A percentile compares a stretch with the other conserved stretches of the same genome.
phyloP scores from a whole-genome alignment of 192 early-diverging fungal species.

The Podila epigama region DNA sequence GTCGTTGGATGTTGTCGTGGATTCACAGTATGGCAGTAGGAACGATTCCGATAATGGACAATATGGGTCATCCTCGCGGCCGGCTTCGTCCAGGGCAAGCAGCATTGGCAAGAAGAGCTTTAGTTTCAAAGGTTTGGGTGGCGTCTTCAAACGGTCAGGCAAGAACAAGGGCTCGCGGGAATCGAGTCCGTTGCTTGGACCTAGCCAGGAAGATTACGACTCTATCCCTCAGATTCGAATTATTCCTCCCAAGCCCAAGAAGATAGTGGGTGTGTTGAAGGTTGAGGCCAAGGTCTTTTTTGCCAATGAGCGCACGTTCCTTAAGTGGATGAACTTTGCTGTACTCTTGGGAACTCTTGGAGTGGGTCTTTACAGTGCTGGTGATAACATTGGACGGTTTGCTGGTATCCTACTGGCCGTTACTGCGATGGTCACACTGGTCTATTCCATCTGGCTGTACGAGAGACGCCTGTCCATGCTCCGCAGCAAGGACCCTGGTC shows the following conservation, averaged over 20 bases:
- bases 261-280: constrained; percentile 61
- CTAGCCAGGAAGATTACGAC: constrained; percentile 7
- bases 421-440: constrained; percentile 72
- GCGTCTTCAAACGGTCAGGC: constrained; percentile 28
- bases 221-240: constrained; percentile 41
- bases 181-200: constrained; percentile 31
- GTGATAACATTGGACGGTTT: constrained; percentile 69
- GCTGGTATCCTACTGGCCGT: constrained; percentile 76
- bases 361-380: constrained; percentile 79
- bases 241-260: constrained; percentile 54
- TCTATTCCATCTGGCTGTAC: constrained; percentile 75
- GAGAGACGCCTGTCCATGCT: constrained; percentile 75
- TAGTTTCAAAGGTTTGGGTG: constrained; percentile 42
- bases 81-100: constrained; percentile 12
- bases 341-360: constrained; percentile 74
- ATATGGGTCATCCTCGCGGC: constrained; percentile 10
- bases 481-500: constrained; percentile 61
- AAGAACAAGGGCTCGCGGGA: constrained; percentile 29
- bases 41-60: background rate
- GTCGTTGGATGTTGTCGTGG: constrained; percentile 42
- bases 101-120: constrained; percentile 37
- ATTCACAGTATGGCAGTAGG: constrained; percentile 22
- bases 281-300: constrained; percentile 90
- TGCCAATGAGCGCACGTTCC: constrained; percentile 88
- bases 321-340: constrained; percentile 83